Base-by-base conservation (phyloP, 2,329 filamentous ascomycete genomes). In the Westerdykella ornata region DNA sequence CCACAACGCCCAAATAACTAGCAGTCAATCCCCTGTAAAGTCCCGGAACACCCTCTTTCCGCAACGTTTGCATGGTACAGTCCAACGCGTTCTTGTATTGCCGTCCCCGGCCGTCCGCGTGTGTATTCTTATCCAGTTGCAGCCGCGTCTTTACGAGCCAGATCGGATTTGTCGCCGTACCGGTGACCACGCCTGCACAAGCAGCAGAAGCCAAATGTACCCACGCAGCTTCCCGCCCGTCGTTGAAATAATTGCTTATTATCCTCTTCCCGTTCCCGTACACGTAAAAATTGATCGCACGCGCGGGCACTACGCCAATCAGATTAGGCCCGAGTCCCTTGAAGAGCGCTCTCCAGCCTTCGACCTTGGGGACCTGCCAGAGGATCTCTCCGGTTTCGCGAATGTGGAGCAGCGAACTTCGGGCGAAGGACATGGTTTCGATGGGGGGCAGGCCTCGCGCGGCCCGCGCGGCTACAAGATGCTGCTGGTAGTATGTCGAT, bases 61-160 rank as follows among this genome's bases (percentile, higher is more conserved):
- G 77, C 32, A 95, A 60, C 1, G 89, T 85, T 70, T 96, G 85
- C 52, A 79, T 79, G 42, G 89, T 80, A 65, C 89, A 97, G 66
- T 97, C 89, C 67, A 82, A 77, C 48, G 86, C 89, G 65, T 95
- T 95, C 63, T 80, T 81, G 68, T 97, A 96, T 58, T 81, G 81
- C 39, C 89, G 75, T 44, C 75, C 71, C 48, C 76, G 71, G 31
- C 63, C 67, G 46, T 70, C 69, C 53, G 78, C 77, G 13, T 83
- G 84, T 39, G 81, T 78, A 60, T 85, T 86, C 71, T 89, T 94
- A 71, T 97, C 89, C 26, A 97, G 77, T 68, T 97, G 89, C 54
- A 97, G 65, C 22, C 89, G 76, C 31, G 89, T 97, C 75, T 97
- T 97, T 60, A 97, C 81, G 48, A 97, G 77, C 89, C 89, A 97